Base-by-base conservation (phyloP, 2,329 filamentous ascomycete genomes). In the Cryoendolithus antarcticus region DNA sequence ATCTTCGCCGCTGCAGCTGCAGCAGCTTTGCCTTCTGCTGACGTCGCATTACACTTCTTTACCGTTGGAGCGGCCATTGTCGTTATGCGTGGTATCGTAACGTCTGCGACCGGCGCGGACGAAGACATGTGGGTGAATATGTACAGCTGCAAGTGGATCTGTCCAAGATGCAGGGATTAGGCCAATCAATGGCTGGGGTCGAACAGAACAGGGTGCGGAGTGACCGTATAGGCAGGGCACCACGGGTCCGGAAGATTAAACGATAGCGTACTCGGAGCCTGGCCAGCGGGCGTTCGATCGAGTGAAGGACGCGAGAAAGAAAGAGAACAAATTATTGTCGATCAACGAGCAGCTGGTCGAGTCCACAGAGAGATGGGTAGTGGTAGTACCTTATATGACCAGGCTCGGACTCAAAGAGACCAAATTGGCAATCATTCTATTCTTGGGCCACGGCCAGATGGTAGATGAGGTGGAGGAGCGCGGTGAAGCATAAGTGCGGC, bases 1-100 rank as follows among this genome's bases (percentile, higher is more conserved):
- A 91, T 86, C 70, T 93, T 89, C 55, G 77, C 67, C 64, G 83
- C 81, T 57, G 77, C 67, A 64, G 83, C 81, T 57, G 74, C 38
- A 13, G 30, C 67, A 65, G 58, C 53, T 51, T 68, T 70, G 46
- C 65, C 58, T 43, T 82, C 85, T 45, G 51, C 46, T 28, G 51
- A 43, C 48, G 75, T 61, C 55, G 69, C 55, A 43, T 59, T 60
- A 9, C 34, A 21, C 33, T 40, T 40, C 11, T 27, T 38, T 19
- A 34, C 19, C 38, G 44, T 61, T 63, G 48, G 64, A 40, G 66
- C 69, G 48, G 66, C 64, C 63, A 71, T 71, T 50, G 63, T 72
- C 48, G 64, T 43, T 40, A 40, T 55, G 50, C 59, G 52, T 46
- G 56, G 50, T 58, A 62, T 66, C 47, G 58, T 54, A 51, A 58